These are phyloP conservation scores for Dimargaris verticillata DNA, from an alignment of 192 early-diverging fungal genomes.

Conservation along the genomic window DNA sequence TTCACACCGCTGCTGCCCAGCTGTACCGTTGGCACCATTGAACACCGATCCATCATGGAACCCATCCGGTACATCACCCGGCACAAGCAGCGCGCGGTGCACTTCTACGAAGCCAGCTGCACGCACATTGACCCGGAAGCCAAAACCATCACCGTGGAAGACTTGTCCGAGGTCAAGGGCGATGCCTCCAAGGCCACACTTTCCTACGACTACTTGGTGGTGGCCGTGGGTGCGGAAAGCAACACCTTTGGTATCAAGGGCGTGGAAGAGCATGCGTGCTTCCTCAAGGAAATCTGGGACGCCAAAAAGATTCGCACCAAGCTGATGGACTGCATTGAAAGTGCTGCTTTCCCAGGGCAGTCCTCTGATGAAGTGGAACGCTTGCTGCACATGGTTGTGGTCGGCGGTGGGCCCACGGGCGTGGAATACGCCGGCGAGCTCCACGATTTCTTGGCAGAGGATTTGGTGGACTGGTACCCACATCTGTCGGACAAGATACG, in stretches of 20 bases:
- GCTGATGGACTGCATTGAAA: conserved; percentile 67
- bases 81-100: conserved; percentile 18
- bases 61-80: conserved; percentile 44
- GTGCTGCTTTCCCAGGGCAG: conserved; percentile 48
- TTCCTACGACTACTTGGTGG: conserved; percentile 67
- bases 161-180: conserved; percentile 5
- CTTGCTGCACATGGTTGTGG: conserved; percentile 65
- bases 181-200: conserved; percentile 26
- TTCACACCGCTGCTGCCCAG: conserved; percentile 78
- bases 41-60: conserved; percentile 75
- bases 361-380: conserved; percentile 43
- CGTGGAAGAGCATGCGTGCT: conserved; percentile 67
- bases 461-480: conserved; percentile 59
- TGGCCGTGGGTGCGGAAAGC: conserved; percentile 59
- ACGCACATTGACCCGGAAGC: conserved; percentile 31
- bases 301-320: conserved; percentile 61
- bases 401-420: conserved; percentile 79
- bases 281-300: conserved; percentile 73
- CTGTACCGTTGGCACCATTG: conserved; percentile 69
- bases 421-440: conserved; percentile 58
- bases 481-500: conserved; percentile 37
- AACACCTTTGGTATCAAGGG: conserved; percentile 79
- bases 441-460: conserved; percentile 71
- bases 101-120: conserved; percentile 51
- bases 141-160: conserved; percentile 22